phyloP scores from a whole-genome alignment of 805 yeast species.

The Sugiyamaella lignohabitans region DNA sequence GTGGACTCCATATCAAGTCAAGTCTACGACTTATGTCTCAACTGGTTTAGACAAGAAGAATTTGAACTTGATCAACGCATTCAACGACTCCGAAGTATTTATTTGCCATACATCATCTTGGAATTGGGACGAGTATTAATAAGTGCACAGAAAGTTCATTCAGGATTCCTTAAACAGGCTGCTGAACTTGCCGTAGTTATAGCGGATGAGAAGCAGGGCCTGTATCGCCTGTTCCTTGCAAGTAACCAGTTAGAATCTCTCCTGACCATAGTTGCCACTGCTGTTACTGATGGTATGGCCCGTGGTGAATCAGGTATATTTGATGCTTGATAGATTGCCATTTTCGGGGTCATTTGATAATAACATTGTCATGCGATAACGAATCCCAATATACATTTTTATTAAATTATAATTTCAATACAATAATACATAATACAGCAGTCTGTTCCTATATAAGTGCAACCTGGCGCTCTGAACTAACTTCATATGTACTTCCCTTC shows the following conservation, averaged over 20 bases:
- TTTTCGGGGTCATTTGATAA: not conserved
- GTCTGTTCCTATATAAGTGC: no score
- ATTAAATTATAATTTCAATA: no score
- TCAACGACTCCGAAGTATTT: constrained; percentile 53
- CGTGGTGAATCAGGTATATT: constrained; percentile 42
- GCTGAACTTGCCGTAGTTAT: constrained; percentile 54
- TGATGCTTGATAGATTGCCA: no score
- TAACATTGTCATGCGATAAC: no score
- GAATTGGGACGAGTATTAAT: constrained; percentile 55
- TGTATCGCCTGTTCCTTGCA: constrained; percentile 53
- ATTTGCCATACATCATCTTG: constrained; percentile 66
- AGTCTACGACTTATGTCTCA: not conserved
- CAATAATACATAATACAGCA: no score
- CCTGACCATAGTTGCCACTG: constrained; percentile 46
- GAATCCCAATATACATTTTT: no score
- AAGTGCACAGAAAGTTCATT: constrained; percentile 35
- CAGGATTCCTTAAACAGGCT: constrained; percentile 50
- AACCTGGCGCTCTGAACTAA: no score
- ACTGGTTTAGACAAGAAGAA: constrained; percentile 1
- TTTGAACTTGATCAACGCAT: constrained; percentile 37
- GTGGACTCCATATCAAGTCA: constrained; percentile 2
- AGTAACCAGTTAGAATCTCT: constrained; percentile 53
- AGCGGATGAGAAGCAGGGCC: constrained; percentile 58
- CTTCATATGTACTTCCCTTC: no score
- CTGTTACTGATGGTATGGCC: constrained; percentile 44